These are phyloP conservation scores for Coniochaeta hoffmannii DNA, from an alignment of 2,329 filamentous ascomycete species.

Conservation along the genomic window DNA sequence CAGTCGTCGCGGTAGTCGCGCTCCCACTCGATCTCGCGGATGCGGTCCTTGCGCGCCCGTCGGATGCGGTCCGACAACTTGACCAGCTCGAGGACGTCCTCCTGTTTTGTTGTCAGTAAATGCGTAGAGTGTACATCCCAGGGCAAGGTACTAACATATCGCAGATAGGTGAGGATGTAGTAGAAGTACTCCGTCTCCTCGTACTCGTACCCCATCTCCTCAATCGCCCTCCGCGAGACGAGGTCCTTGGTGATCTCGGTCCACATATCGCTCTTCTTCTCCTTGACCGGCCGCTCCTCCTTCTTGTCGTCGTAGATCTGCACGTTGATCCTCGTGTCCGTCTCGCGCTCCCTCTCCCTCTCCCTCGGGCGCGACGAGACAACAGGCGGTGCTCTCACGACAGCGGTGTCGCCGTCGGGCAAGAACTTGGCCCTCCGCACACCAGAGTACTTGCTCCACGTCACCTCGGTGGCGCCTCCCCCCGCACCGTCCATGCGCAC, in stretches of 20 bases:
- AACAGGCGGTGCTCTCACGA: conserved; percentile 15
- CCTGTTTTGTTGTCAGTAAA: conserved; percentile 45
- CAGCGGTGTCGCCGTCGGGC: conserved; percentile 50
- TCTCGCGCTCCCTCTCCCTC: conserved; percentile 24
- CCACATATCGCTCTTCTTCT: conserved; percentile 68
- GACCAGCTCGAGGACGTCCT: conserved; percentile 79
- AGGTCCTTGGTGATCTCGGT: conserved; percentile 95
- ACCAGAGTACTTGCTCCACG: conserved; percentile 73
- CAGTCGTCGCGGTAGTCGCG: conserved; percentile 46
- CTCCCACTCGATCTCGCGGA: conserved; percentile 51
- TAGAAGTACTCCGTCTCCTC: conserved; percentile 87
- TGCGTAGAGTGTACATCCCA: background rate
- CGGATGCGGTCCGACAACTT: conserved; percentile 78
- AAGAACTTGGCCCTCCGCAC: conserved; percentile 68
- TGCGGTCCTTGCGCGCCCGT: conserved; percentile 45
- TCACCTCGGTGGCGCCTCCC: conserved; percentile 67
- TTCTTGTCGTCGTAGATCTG: conserved; percentile 34
- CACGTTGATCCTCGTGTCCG: conserved; percentile 33
- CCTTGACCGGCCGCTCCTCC: conserved; percentile 39
- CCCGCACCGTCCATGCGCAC: conserved; percentile 77
- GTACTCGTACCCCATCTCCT: conserved; percentile 76
- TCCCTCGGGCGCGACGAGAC: conserved; percentile 16
- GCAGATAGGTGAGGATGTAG: conserved; percentile 86
- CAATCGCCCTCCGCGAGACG: conserved; percentile 78
- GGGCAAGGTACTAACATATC: conserved; percentile 78